A percentile compares a stretch with the other conserved stretches of the same genome.
phyloP scores from a whole-genome alignment of 2,329 filamentous ascomycete species.

The Alternaria triticina region DNA sequence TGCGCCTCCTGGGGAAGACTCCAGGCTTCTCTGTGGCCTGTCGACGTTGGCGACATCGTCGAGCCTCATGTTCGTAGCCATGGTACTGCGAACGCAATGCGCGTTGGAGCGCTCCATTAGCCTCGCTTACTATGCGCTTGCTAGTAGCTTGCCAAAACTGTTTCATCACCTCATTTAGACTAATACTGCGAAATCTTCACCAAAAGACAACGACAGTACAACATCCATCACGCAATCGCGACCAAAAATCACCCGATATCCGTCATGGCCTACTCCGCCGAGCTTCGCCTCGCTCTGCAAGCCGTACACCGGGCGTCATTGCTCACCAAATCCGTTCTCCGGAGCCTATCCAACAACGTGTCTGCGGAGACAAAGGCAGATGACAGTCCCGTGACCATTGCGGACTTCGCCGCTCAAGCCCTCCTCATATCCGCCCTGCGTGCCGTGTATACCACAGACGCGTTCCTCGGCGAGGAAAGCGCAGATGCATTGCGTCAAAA shows the following conservation, averaged over 20 bases:
- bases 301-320: constrained; percentile 63
- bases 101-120: constrained; percentile 4
- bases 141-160: constrained; percentile 7
- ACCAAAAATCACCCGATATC: constrained; percentile 1
- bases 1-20: not conserved
- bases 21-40: not conserved
- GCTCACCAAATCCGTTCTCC: constrained; percentile 63
- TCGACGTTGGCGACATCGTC: not conserved
- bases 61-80: constrained; percentile 3
- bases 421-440: constrained; percentile 65
- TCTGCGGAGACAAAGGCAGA: constrained; percentile 64
- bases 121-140: constrained; percentile 23
- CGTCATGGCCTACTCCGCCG: constrained; percentile 28
- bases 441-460: constrained; percentile 60
- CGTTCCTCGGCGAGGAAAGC: constrained; percentile 68
- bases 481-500: constrained; percentile 60
- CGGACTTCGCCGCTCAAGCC: constrained; percentile 69
- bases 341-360: constrained; percentile 54
- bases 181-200: constrained; percentile 14
- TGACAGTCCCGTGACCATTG: constrained; percentile 66
- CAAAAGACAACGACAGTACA: constrained; percentile 1
- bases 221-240: constrained; percentile 6
- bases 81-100: not conserved
- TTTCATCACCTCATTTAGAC: constrained; percentile 18
- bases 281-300: constrained; percentile 40